Base-by-base conservation (phyloP, 345 rosid species). In the Brassica cretica region DNA sequence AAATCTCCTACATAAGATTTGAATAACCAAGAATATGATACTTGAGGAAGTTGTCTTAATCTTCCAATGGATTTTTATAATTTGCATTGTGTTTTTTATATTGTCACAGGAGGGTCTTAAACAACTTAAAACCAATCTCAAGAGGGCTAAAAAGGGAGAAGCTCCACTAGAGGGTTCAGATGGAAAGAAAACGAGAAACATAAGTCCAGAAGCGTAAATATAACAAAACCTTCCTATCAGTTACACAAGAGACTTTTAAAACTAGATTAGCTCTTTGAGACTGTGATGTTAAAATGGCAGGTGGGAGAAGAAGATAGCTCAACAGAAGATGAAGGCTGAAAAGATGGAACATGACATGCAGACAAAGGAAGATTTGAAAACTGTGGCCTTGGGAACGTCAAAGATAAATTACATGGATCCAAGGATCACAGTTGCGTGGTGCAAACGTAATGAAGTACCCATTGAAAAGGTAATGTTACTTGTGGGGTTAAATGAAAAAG, bases 401-500 rank as follows among this genome's bases (percentile, higher is more conserved):
- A 94, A 94, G 71, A 94, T 94, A 76, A 94, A 94, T 71, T 94
- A 94, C 73, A 90, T 92, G 59, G 97, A 94, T 84, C 98, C 98
- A 33, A 88, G 98, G 85, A 94, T 94, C 72, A 92, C 95, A 2
- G 97, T 94, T 6, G 90, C 98, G 0, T 94, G 98, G 98, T 94
- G 98, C 89, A 94, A 94, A 84, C 87, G 97, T 6, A 93, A 88
- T 27, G 98, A 94, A 59, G 97, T 92, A 71, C 98, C 97, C 16
- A 94, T 94, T 25, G 90, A 92, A 76, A 94, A 92, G 98, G 97
- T 92, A 21, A 19, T 19, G 21, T 19, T 32, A 60, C 67, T 39
- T 60, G 3, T 24, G 64, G 14, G n/a, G 5, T 21, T 6, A 9
- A 51, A 27, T 7, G 3, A 29, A 70, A 58, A 24, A 21, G 25